These are phyloP conservation scores for Takashimella koratensis DNA, from an alignment of 1,284 basidiomycete species.

Conservation along the genomic window DNA sequence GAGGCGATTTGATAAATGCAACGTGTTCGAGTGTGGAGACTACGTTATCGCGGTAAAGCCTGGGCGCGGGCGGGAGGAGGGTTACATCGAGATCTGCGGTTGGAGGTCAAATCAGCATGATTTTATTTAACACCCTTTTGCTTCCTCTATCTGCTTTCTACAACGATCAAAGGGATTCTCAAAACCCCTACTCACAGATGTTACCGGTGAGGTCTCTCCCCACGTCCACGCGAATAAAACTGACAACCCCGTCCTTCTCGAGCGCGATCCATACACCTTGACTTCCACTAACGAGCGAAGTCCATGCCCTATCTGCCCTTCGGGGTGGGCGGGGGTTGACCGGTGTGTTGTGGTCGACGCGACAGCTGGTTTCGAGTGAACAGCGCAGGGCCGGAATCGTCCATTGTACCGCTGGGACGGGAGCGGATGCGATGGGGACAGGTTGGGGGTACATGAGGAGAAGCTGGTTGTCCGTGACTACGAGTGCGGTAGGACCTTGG, in stretches of 20 bases:
- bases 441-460: slow-evolving; percentile 27
- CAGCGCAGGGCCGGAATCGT: slow-evolving; percentile 26
- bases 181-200: slow-evolving; percentile 20
- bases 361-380: slow-evolving; percentile 13
- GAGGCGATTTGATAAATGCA: not conserved
- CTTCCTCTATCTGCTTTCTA: too few species aligned
- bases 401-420: slow-evolving; percentile 16
- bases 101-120: too few species aligned
- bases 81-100: not conserved
- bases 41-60: not conserved
- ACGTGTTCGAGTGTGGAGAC: not conserved
- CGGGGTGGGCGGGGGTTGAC: slow-evolving; percentile 1
- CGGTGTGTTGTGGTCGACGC: slow-evolving; percentile 12
- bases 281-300: slow-evolving; percentile 27
- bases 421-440: slow-evolving; percentile 8
- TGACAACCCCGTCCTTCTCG: slow-evolving; percentile 22
- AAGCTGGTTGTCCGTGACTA: slow-evolving; percentile 24
- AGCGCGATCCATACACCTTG: slow-evolving; percentile 37
- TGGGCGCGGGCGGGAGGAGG: not conserved
- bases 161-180: too few species aligned
- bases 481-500: slow-evolving; percentile 28
- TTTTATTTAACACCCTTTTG: too few species aligned
- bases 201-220: slow-evolving; percentile 24
- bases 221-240: slow-evolving; percentile 30
- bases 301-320: slow-evolving; percentile 30